These are phyloP conservation scores for Epicoccum sorghinum DNA, from an alignment of 2,329 filamentous ascomycete species.

Conservation along the genomic window DNA sequence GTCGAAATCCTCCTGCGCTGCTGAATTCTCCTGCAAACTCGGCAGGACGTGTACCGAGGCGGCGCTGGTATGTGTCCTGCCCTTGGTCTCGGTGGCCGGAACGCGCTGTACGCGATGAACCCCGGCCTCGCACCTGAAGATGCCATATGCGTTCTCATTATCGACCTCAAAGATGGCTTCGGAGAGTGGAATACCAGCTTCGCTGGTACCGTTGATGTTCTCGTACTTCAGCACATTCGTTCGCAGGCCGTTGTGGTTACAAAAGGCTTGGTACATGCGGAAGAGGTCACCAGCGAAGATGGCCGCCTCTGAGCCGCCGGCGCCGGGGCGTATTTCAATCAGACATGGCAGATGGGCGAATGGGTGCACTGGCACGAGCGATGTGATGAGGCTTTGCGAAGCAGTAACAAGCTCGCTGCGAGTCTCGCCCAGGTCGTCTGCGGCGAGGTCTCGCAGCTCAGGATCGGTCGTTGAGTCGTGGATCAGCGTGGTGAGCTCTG, in stretches of 20 bases:
- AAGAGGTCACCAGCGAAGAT: slow-evolving; percentile 88
- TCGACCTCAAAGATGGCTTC: slow-evolving; percentile 89
- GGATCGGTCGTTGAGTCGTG: slow-evolving; percentile 67
- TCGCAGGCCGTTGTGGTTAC: slow-evolving; percentile 70
- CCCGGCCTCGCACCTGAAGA: slow-evolving; percentile 85
- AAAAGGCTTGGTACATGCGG: slow-evolving; percentile 87
- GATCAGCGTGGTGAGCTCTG: slow-evolving; percentile 78
- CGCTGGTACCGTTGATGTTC: slow-evolving; percentile 67
- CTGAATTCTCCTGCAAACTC: slow-evolving; percentile 68
- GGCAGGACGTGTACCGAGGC: slow-evolving; percentile 92
- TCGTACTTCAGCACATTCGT: slow-evolving; percentile 80
- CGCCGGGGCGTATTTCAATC: slow-evolving; percentile 88
- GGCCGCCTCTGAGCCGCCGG: slow-evolving; percentile 87
- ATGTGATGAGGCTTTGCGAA: slow-evolving; percentile 71
- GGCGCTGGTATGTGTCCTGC: slow-evolving; percentile 90
- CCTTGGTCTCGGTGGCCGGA: slow-evolving; percentile 87
- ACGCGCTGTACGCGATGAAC: slow-evolving; percentile 96
- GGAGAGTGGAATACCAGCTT: slow-evolving; percentile 71
- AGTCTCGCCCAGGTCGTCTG: slow-evolving; percentile 74
- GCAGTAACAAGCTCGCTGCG: slow-evolving; percentile 66
- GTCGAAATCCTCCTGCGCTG: slow-evolving; percentile 66
- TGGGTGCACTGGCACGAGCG: slow-evolving; percentile 84
- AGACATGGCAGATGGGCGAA: slow-evolving; percentile 91
- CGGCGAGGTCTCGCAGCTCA: slow-evolving; percentile 65
- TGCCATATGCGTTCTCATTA: slow-evolving; percentile 76